Conservation (phyloP, 2,329 filamentous ascomycete species). For the Aspergillus calidoustus region DNA sequence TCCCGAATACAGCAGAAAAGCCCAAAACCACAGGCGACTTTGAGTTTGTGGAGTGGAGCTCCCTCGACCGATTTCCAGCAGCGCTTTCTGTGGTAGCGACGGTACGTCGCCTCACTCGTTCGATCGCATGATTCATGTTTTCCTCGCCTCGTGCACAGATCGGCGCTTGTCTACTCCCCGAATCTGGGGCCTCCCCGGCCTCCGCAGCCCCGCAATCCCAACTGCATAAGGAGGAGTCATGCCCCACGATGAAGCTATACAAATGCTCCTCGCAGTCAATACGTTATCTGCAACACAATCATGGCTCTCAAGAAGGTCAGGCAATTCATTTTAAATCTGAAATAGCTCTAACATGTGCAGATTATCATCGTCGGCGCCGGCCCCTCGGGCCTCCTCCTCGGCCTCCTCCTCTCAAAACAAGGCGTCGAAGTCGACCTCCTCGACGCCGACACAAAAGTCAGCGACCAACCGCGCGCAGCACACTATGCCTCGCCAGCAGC, state of each 20-base stretch:
- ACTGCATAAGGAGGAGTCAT: conserved; percentile 1
- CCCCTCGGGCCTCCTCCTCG: conserved; percentile 37
- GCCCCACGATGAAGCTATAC: conserved; percentile 9
- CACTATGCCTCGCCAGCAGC: conserved; percentile 65
- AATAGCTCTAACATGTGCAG: conserved; percentile 15
- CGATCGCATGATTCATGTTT: not conserved
- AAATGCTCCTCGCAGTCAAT: not conserved
- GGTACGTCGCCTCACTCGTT: not conserved
- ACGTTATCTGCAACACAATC: not conserved
- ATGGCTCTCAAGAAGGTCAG: conserved; percentile 26
- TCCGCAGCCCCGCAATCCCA: conserved; percentile 13
- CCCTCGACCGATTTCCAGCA: conserved; percentile 38
- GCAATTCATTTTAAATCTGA: not conserved
- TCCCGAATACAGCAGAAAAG: not conserved
- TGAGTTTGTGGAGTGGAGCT: conserved; percentile 36
- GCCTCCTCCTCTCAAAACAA: conserved; percentile 37
- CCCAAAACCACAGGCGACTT: conserved; percentile 14
- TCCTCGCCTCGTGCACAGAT: not conserved
- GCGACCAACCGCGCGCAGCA: conserved; percentile 65
- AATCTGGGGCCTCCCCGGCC: conserved; percentile 8
- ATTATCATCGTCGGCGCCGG: conserved; percentile 40
- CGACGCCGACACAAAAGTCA: conserved; percentile 59
- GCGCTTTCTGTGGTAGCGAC: conserved; percentile 38
- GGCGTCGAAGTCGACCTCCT: conserved; percentile 46
- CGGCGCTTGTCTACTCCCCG: conserved; percentile 2